phyloP scores from a whole-genome alignment of 2,329 filamentous ascomycete genomes.

The Pestalotiopsis sp. region DNA sequence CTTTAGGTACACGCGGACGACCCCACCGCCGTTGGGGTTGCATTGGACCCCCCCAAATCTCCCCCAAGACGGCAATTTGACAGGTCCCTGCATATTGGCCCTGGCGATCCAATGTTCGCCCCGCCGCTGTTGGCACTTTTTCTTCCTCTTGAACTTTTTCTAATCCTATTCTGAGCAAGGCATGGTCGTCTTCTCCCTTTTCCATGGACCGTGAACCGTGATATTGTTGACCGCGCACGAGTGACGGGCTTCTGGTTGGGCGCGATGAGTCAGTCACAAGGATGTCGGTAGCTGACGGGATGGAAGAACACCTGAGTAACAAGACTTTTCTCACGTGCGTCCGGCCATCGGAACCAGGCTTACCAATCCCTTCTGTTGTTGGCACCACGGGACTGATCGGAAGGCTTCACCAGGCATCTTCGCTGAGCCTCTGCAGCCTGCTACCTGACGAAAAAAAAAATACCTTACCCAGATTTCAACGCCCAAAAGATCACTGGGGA shows the following conservation, averaged over 20 bases:
- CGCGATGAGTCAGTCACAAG: neutral
- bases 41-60: neutral
- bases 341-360: neutral
- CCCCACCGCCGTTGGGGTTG: neutral
- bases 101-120: neutral
- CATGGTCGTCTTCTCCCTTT: neutral
- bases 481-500: neutral
- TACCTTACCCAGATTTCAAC: too few relatives aligned
- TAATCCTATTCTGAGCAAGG: neutral
- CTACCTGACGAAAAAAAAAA: neutral
- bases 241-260: too few relatives aligned
- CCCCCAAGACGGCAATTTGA: constrained; percentile 3
- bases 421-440: neutral
- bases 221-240: neutral
- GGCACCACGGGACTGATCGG: neutral
- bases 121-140: neutral
- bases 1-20: neutral
- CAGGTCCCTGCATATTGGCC: constrained; percentile 8
- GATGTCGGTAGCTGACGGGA: neutral
- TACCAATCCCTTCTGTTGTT: neutral
- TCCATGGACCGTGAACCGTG: neutral
- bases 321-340: neutral
- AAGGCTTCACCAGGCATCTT: neutral
- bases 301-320: neutral
- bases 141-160: neutral